Base-by-base conservation (phyloP, 2,329 filamentous ascomycete genomes). In the Venturia nashicola region DNA sequence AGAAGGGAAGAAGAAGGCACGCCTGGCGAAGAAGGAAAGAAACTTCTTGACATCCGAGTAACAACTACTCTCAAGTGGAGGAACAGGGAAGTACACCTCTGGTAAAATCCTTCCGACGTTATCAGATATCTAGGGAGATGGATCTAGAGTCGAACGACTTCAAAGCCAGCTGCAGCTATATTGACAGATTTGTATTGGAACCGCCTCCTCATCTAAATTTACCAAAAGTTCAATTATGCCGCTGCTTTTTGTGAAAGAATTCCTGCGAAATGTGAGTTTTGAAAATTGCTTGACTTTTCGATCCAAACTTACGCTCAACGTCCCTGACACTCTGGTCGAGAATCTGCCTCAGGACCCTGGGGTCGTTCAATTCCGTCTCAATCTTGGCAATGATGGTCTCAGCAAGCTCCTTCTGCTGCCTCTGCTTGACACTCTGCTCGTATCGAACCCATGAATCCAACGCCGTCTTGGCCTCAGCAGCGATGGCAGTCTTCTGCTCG, bases 381-480 rank as follows among this genome's bases (percentile, higher is more conserved):
- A 97, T 94, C 86, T 97, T 99, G 83, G 89, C 86, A 74, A 99
- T 97, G 78, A 99, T 83, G 77, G 81, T 86, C 76, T 96, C 87
- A 68, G 94, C 91, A 69, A 99, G 86, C 84, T 99, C 94, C 79
- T 84, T 88, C 85, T 99, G 94, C 83, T 99, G 91, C 77, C 94
- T 89, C 83, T 93, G 89, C 89, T 97, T 99, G 75, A 99, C 92
- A 83, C 97, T 94, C 72, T 89, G 82, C 83, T 99, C 94, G 79
- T 99, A 99, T 76, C 94, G 89, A 69, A 97, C 92, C 95, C 94
- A 99, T 65, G 91, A 97, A 78, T 99, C 94, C 69, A 99, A 87
- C 66, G 97, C 94, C 67, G 84, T 74, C 88, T 97, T 99, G 74
- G 93, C 93, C 84, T 99, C 94, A 68, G 86, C 82, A 65, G 91